Evolutionary conservation across 1,284 basidiomycete species (phyloP), one percentile per base, ranked within the genome.

Genomic region (Ceratobasidium sp.): DNA sequence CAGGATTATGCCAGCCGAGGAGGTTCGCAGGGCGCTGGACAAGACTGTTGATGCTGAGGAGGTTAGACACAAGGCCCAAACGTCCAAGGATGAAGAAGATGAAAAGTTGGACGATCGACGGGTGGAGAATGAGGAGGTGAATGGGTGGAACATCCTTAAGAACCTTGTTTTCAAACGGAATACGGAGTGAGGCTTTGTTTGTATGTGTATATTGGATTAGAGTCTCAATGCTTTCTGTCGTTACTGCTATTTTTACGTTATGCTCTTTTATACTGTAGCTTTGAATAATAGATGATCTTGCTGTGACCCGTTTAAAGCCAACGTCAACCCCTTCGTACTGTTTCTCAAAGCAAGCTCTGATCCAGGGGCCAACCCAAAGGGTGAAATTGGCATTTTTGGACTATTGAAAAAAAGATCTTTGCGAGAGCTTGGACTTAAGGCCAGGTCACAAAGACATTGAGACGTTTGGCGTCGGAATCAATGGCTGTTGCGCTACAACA

Each of bases 71-170:
- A 17, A 50, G 12, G 70, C 33, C 4, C 57, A 44, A 50, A 44
- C 48, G 9, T n/a, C 20, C 3, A 61, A 26, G 20, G 59, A 64
- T 17, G 70, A 74, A 17, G 26, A 64, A 9, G 70, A 57, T 0
- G 70, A 74, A 33, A 33, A 64, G 9, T 46, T 44, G 12, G 70
- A 74, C 3, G 70, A 74, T 33, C 42, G n/a, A 10, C 57, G 70
- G 40, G 70, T 74, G 13, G 70, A 74, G 28, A 57, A 74, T 10
- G 70, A 74, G n/a, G 70, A 74, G 48, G 64, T 40, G 59, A 57
- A 57, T 12, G 70, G 70, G 12, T 74, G 70, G 70, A 64, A 56
- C 50, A 6, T 64, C 4, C 57, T 74, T 3, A 74, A 74, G 44
- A 62, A 50, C 40, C 46, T 74, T 40, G 70, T 74, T n/a, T 46